Base-by-base conservation (phyloP, 2,329 filamentous ascomycete genomes). In the Colletotrichum orchidophilum region DNA sequence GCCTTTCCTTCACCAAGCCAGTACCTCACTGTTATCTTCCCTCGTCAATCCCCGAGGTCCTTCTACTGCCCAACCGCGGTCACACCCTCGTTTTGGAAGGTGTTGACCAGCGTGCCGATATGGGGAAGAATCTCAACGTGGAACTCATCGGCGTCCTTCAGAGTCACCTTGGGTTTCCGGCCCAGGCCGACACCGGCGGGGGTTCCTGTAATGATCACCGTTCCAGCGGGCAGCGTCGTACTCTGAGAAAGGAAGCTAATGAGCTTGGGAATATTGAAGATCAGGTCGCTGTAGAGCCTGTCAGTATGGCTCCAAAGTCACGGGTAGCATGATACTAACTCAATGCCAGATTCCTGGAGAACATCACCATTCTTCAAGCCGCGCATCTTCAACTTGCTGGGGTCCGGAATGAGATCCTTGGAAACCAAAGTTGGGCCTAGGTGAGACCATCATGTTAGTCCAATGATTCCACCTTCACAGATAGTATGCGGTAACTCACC, bases 341-440 rank as follows among this genome's bases (percentile, higher is more conserved):
- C 74, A 6, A 77, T 67, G 12, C 69, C 72, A 33, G 76, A 83
- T 67, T 85, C 83, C 77, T 90, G 88, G 76, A 89, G 77, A 13
- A 86, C 82, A 33, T 83, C 81, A 13, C 85, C 86, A 73, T 89
- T 89, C 80, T 87, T 84, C 24, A 83, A 64, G 6, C 85, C 84
- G 29, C 81, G 80, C 63, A 87, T 75, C 4, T 77, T 73, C 33
- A 87, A 76, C 70, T 78, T 77, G 3, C 79, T 78, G 2, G 82
- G 81, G 73, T 87, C 83, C 3, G 81, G 78, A 54, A 87, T 77
- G 1, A 81, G 71, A 4, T 78, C 75, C 26, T 80, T 80, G 0
- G 82, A 87, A 12, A 87, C 87, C 5, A 90, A 75, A 1, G 83
- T 82, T 2, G 87, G 87, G 1, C 86, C 87, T 76, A 33, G 11